Base-by-base conservation (phyloP, 2,329 filamentous ascomycete species). In the Rhynchosporium graminicola region DNA sequence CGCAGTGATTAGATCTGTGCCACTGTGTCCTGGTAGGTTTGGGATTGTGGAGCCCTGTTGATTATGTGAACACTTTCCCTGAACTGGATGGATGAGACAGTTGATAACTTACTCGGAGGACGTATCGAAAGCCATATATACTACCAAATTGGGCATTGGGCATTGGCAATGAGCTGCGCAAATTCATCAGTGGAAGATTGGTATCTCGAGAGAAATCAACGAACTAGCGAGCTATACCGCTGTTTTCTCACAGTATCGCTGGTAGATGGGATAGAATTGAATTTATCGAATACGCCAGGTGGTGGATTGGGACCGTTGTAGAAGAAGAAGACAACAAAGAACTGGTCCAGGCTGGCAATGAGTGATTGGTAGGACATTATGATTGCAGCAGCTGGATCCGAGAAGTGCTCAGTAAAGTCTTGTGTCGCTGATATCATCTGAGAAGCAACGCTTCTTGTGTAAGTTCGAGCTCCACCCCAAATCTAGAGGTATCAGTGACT, bases 401-500 rank as follows among this genome's bases (percentile, higher is more conserved):
- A 75, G 69, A 85, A 83, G 72, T 87, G 77, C 67, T 81, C 78
- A 5, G 83, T 83, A 67, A 86, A 86, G 71, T 85, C 80, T 28
- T 80, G 78, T 3, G 82, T 73, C 0, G 81, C 82, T 2, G 73
- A 72, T 12, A 84, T 74, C 1, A 87, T 15, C 38, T 70, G 67
- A 9, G 72, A 67, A 0, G 69, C 67, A 31, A 76, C 64, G 8
- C 50, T 63, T 3, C 51, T 62, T 31, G 66, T 69, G 64, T 77
- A 78, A n/a, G 74, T 57, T 3, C 75, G 72, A 4, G 67, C 67
- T 2, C 77, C 77, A 13, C 77, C 77, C 75, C 76, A 79, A 26
- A 78, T 72, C 65, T 71, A 46, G n/a, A 13, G 6, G 20, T 20
- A 29, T 63, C 33, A 64, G 46, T 28, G n/a, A 33, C 3, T 54